Conservation (phyloP, 179 eudicot species). For the Pouteria campechiana region DNA sequence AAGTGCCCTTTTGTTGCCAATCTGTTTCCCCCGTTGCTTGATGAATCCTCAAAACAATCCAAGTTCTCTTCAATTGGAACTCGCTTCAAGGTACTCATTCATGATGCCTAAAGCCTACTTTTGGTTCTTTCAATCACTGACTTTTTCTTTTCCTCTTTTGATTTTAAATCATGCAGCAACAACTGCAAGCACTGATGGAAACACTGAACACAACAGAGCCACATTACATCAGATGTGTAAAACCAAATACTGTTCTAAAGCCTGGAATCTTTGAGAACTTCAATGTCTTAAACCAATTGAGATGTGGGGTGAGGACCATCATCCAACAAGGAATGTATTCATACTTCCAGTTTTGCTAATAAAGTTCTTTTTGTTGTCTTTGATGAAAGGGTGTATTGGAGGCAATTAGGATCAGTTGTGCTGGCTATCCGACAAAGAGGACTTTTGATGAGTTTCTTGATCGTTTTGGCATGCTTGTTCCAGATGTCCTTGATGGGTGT, state of each 20-base stretch:
- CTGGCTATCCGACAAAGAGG: slow-evolving; percentile 98
- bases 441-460: slow-evolving; percentile 93
- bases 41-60: slow-evolving; percentile 84
- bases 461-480: slow-evolving; percentile 93
- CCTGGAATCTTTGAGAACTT: slow-evolving; percentile 94
- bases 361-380: slow-evolving; percentile 2
- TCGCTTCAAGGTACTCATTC: slow-evolving; percentile 85
- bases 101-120: no score
- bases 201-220: slow-evolving; percentile 93
- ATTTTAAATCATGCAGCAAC: slow-evolving; percentile 44
- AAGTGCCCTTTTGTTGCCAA: slow-evolving; percentile 69
- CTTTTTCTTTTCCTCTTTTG: background rate
- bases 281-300: slow-evolving; percentile 83
- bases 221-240: slow-evolving; percentile 98
- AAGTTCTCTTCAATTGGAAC: slow-evolving; percentile 94
- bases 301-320: slow-evolving; percentile 80
- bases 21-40: slow-evolving; percentile 70
- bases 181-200: slow-evolving; percentile 96
- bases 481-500: slow-evolving; percentile 80
- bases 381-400: slow-evolving; percentile 80
- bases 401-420: slow-evolving; percentile 98
- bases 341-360: background rate
- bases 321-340: background rate
- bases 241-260: slow-evolving; percentile 85
- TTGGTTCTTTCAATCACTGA: no score